These are phyloP conservation scores for Lepiota subincarnata DNA, from an alignment of 768 basidiomycete genomes.

Conservation along the genomic window DNA sequence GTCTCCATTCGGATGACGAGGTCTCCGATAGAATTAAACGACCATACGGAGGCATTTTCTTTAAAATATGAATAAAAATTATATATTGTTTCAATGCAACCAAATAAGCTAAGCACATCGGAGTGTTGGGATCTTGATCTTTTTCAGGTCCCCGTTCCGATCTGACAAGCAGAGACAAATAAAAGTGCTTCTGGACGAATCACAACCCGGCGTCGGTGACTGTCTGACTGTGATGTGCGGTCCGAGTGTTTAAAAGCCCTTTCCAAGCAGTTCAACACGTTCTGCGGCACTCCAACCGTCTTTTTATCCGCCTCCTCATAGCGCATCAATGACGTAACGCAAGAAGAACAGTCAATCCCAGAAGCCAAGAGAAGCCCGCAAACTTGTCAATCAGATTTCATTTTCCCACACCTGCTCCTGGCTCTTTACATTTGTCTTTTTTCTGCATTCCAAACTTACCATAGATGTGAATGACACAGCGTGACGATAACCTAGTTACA, in stretches of 20 bases:
- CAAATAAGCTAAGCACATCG: constrained; percentile 28
- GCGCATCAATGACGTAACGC: constrained; percentile 19
- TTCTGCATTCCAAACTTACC: constrained; percentile 3
- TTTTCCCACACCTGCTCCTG: neutral
- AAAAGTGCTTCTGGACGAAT: neutral
- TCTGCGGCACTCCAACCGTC: neutral
- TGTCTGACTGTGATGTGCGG: neutral
- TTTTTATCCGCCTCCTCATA: constrained; percentile 5
- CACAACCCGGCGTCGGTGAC: neutral
- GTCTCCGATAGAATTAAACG: constrained; percentile 19
- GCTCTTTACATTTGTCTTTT: neutral
- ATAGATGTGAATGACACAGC: neutral
- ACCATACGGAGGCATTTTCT: constrained; percentile 27
- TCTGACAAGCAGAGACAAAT: constrained; percentile 7
- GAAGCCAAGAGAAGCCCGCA: neutral
- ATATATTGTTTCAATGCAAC: constrained; percentile 37
- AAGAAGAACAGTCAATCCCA: neutral
- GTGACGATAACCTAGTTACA: neutral
- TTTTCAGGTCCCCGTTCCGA: constrained; percentile 32
- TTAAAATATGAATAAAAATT: constrained; percentile 23
- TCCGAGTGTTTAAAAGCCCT: neutral
- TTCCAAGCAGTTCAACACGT: neutral
- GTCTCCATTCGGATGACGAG: constrained; percentile 15
- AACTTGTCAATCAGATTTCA: neutral
- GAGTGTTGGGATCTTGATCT: constrained; percentile 18